Evolutionary conservation across 1,284 basidiomycete species (phyloP), one percentile per base, ranked within the genome.

Genomic region (Cutaneotrichosporon dermatis): DNA sequence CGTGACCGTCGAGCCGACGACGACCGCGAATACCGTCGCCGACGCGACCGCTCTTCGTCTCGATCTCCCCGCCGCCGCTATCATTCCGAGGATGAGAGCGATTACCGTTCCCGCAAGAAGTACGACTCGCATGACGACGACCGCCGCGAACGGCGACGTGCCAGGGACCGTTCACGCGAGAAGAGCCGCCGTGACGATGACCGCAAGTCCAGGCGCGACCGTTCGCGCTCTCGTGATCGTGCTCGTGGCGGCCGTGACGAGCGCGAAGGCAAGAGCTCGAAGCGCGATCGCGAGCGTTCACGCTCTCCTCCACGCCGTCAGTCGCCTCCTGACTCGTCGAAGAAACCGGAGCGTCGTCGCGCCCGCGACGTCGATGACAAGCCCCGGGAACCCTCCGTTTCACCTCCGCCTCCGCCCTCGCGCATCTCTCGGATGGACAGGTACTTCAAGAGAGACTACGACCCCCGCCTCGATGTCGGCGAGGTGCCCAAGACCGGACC

Each of bases 381-480:
- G 6, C 45, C 54, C 1, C 54, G 37, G 16, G 43, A 45, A 6
- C 51, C 52, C n/a, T 55, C 51, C 40, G 39, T 57, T 7, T 58
- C 61, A 13, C 66, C 68, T 3, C 64, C 71, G 1, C 64, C 66
- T 6, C 60, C 65, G 2, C 56, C 61, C 6, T 48, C 59, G 3
- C 7, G 66, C 67, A 48, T 88, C 44, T 78, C 80, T 34, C 94
- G 95, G 78, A 97, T 97, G 93, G 92, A 97, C 80, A 90, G 89
- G 70, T 96, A 96, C 79, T 97, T 96, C 63, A 83, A 87, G 53
- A 81, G 84, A 36, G 83, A 83, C 2, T 97, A 97, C 71, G 92
- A 96, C 74, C 92, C 92, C 1, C 85, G 88, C 1, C 80, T 95
- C 4, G 92, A 97, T 75, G 63, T 76, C 8, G 84, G 87, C 1